These are phyloP conservation scores for Penicillium sp. DNA, from an alignment of 2,329 filamentous ascomycete species.

Conservation along the genomic window DNA sequence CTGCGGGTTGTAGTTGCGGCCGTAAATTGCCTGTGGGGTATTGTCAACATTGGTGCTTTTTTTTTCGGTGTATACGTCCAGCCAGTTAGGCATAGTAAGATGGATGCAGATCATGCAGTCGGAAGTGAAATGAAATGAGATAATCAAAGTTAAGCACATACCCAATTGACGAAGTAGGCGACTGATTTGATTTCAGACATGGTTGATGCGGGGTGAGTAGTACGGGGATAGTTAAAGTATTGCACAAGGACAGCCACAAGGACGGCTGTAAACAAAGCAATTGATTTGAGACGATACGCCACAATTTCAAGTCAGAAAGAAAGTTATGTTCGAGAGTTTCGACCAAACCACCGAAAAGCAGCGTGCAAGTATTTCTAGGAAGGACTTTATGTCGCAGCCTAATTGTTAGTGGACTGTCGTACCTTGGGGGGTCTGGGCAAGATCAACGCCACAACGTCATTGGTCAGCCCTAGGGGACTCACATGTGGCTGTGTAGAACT, in stretches of 20 bases:
- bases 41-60: background rate
- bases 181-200: slow-evolving; percentile 38
- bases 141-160: slow-evolving; percentile 19
- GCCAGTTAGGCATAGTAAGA: background rate
- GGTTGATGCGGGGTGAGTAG: slow-evolving; percentile 13
- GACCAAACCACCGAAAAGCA: background rate
- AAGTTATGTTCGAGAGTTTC: background rate
- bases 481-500: slow-evolving; percentile 12
- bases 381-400: slow-evolving; percentile 30
- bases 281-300: slow-evolving; percentile 10
- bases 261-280: slow-evolving; percentile 11
- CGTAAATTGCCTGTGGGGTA: slow-evolving; percentile 71
- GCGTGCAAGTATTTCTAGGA: slow-evolving; percentile 4
- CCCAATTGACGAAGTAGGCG: slow-evolving; percentile 48
- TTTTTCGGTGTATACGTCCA: background rate
- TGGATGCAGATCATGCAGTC: background rate
- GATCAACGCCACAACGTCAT: slow-evolving; percentile 18
- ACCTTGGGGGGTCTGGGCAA: slow-evolving; percentile 18
- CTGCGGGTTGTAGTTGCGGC: slow-evolving; percentile 75
- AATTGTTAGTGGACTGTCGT: slow-evolving; percentile 21
- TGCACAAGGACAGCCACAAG: slow-evolving; percentile 19
- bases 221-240: slow-evolving; percentile 9
- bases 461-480: slow-evolving; percentile 5
- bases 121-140: background rate
- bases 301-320: slow-evolving; percentile 6